phyloP scores from a whole-genome alignment of 139 green algal species.

The Chlamydomonas schloesseri region DNA sequence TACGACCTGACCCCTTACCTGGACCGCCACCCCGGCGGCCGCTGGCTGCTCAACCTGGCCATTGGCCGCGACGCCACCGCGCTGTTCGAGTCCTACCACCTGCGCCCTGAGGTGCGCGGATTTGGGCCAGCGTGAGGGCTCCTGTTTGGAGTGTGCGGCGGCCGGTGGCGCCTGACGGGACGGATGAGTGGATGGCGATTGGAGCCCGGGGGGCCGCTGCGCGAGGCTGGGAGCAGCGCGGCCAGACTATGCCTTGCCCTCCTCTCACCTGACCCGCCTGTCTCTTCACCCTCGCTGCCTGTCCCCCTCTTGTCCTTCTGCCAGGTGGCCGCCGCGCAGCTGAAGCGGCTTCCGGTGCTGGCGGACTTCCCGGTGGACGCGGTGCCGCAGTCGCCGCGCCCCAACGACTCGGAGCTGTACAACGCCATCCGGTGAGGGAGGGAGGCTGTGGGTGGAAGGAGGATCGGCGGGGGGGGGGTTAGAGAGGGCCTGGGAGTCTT shows the following conservation, averaged over 20 bases:
- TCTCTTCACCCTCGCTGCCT: too few species aligned
- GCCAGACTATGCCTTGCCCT: too few species aligned
- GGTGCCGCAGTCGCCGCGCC: conserved; percentile 80
- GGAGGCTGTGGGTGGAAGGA: too few species aligned
- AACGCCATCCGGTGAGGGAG: conserved; percentile 60
- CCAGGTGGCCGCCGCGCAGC: conserved; percentile 62
- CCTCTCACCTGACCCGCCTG: too few species aligned
- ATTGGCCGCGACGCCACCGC: conserved; percentile 83
- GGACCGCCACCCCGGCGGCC: conserved; percentile 72
- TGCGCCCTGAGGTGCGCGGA: conserved; percentile 74
- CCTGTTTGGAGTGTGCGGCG: too few species aligned
- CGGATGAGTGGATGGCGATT: too few species aligned
- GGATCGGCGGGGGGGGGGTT: too few species aligned
- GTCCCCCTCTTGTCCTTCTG: conserved; percentile 46
- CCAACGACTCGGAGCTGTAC: conserved; percentile 83
- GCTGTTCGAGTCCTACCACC: conserved; percentile 89
- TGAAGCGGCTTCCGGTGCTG: conserved; percentile 78
- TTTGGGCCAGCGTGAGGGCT: too few species aligned
- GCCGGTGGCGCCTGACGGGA: too few species aligned
- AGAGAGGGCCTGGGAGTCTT: too few species aligned
- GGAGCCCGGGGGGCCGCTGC: too few species aligned
- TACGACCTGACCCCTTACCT: conserved; percentile 75
- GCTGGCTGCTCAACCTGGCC: conserved; percentile 86
- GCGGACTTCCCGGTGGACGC: conserved; percentile 83
- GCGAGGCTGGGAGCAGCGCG: too few species aligned